Conservation (phyloP, 768 basidiomycete genomes). For the Tulasnella calospora region DNA sequence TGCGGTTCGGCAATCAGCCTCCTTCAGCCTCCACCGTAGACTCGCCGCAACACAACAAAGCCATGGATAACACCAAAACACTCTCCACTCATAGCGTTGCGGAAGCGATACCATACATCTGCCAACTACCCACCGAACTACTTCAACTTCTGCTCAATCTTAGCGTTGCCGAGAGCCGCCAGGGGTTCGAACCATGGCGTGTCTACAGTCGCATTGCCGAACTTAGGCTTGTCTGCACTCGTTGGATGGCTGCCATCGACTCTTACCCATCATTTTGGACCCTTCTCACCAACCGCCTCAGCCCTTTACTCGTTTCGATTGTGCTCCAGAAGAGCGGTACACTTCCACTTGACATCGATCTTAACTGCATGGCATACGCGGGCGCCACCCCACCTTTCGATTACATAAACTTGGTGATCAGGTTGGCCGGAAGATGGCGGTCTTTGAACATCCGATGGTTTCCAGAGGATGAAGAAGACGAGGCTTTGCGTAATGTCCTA, state of each 20-base stretch:
- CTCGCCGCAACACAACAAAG: neutral
- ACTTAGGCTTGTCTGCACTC: neutral
- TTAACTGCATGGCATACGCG: neutral
- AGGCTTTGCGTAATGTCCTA: neutral
- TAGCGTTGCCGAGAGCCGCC: neutral
- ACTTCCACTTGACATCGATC: neutral
- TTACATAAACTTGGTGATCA: neutral
- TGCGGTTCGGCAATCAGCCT: neutral
- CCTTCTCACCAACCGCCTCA: neutral
- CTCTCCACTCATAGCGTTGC: neutral
- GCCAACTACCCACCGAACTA: neutral
- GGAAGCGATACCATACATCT: neutral
- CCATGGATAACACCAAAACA: neutral
- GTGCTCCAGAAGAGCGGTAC: neutral
- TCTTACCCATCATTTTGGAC: neutral
- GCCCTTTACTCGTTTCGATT: neutral
- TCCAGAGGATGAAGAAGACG: neutral
- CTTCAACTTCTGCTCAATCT: neutral
- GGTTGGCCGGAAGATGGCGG: neutral
- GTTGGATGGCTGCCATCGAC: neutral
- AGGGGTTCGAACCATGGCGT: neutral
- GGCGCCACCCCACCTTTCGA: neutral
- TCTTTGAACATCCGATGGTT: neutral
- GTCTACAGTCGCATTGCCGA: neutral
- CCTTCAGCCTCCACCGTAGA: neutral